A percentile compares a stretch with the other conserved stretches of the same genome.
These are phyloP conservation scores for Phaffomyces antillensis DNA, from an alignment of 805 yeast species.

Conservation along the genomic window DNA sequence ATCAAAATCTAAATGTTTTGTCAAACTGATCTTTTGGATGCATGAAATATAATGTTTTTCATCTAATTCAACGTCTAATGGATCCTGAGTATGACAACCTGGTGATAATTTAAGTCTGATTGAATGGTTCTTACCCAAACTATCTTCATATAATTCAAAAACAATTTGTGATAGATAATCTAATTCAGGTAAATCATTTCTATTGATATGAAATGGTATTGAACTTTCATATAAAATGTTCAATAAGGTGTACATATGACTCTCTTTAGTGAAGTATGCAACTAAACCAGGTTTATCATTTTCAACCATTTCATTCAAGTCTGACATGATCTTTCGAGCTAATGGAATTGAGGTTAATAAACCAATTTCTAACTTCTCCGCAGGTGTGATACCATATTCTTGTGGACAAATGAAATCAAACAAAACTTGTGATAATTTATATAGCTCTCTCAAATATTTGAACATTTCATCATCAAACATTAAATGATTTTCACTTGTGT, in stretches of 20 bases:
- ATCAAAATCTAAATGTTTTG: slow-evolving; percentile 90
- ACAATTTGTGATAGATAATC: slow-evolving; percentile 93
- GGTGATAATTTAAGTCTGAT: slow-evolving; percentile 90
- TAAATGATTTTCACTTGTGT: slow-evolving; percentile 30
- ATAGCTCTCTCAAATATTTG: slow-evolving; percentile 78
- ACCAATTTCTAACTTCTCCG: slow-evolving; percentile 94
- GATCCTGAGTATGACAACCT: slow-evolving; percentile 97
- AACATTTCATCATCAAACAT: slow-evolving; percentile 74
- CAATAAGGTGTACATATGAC: slow-evolving; percentile 89
- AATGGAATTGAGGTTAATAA: slow-evolving; percentile 88
- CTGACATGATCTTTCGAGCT: slow-evolving; percentile 78
- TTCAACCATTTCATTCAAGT: slow-evolving; percentile 71
- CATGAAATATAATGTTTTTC: slow-evolving; percentile 95
- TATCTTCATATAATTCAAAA: slow-evolving; percentile 88
- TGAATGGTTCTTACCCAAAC: slow-evolving; percentile 73
- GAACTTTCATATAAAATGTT: slow-evolving; percentile 89
- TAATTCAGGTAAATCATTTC: slow-evolving; percentile 93
- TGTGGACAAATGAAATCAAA: slow-evolving; percentile 98
- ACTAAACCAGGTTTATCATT: slow-evolving; percentile 79
- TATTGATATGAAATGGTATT: slow-evolving; percentile 88
- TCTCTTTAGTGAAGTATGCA: slow-evolving; percentile 92
- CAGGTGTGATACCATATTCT: slow-evolving; percentile 94
- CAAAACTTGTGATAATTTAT: slow-evolving; percentile 81
- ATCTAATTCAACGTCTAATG: slow-evolving; percentile 92
- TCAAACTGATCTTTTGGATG: slow-evolving; percentile 82